These are phyloP conservation scores for Cordyceps tenuipes DNA, from an alignment of 2,329 filamentous ascomycete species.

Conservation along the genomic window DNA sequence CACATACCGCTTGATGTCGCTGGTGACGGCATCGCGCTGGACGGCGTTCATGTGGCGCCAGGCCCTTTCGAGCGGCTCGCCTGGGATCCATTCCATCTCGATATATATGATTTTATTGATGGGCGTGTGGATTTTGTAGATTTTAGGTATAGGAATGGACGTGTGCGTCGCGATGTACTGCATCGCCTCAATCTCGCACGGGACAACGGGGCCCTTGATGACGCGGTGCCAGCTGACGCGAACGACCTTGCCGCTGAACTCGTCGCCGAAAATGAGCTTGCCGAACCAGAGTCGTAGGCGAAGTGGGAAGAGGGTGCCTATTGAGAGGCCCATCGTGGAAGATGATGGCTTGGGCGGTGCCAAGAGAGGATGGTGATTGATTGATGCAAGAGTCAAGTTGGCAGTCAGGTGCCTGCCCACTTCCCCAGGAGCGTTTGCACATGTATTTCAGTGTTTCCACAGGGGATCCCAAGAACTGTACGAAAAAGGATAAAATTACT, in stretches of 20 bases:
- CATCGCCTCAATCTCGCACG: slow-evolving; percentile 23
- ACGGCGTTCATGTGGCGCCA: slow-evolving; percentile 14
- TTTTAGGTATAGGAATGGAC: slow-evolving; percentile 20
- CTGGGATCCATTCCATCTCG: slow-evolving; percentile 21
- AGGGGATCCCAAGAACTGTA: too few species aligned
- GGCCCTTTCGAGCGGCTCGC: slow-evolving; percentile 15
- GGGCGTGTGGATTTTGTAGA: slow-evolving; percentile 19
- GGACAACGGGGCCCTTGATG: slow-evolving; percentile 24
- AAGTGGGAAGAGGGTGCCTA: slow-evolving; percentile 19
- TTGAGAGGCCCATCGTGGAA: slow-evolving; percentile 19
- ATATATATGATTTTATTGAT: slow-evolving; percentile 16
- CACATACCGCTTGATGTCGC: slow-evolving; percentile 19
- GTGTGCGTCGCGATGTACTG: slow-evolving; percentile 22
- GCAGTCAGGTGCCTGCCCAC: too few species aligned
- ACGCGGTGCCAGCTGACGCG: slow-evolving; percentile 23
- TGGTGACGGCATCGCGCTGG: slow-evolving; percentile 16
- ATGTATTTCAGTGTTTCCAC: too few species aligned
- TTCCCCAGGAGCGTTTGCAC: too few species aligned
- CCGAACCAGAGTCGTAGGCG: slow-evolving; percentile 22
- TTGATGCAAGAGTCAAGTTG: too few species aligned
- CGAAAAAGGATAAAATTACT: too few species aligned
- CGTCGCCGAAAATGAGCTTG: slow-evolving; percentile 16
- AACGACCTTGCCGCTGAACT: background rate
- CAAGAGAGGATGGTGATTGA: too few species aligned
- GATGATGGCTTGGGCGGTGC: too few species aligned